phyloP scores from a whole-genome alignment of 305 asterid genomes.

The Nicotiana rustica region DNA sequence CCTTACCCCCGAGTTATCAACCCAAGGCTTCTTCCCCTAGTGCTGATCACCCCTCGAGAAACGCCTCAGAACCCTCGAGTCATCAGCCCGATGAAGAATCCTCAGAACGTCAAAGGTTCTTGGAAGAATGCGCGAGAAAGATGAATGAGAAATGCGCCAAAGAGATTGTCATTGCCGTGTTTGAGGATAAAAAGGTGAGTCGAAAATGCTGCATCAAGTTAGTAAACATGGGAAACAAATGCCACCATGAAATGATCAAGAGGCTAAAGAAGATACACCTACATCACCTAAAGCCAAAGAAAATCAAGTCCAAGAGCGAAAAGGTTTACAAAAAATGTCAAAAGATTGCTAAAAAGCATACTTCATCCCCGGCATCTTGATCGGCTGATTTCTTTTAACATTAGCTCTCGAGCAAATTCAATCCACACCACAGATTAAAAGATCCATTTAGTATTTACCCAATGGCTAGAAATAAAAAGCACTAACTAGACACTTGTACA shows the following conservation, averaged over 20 bases:
- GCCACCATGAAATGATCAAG: background rate
- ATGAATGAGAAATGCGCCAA: background rate
- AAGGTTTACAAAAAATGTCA: background rate
- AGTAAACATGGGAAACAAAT: background rate
- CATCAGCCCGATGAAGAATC: background rate
- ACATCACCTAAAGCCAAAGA: background rate
- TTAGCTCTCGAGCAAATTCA: too few species aligned
- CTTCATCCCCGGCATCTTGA: background rate
- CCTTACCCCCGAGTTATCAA: background rate
- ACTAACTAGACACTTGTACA: background rate
- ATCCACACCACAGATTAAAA: background rate
- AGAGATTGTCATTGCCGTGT: background rate
- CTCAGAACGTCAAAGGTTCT: background rate
- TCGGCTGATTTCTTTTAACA: background rate
- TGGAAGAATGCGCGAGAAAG: background rate
- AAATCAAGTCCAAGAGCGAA: background rate
- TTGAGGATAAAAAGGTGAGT: background rate
- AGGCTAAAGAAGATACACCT: background rate
- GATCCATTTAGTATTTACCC: background rate
- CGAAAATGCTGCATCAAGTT: background rate
- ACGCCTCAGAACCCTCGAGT: background rate
- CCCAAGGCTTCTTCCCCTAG: background rate
- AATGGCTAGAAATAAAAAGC: background rate
- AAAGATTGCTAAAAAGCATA: background rate
- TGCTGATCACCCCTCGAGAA: background rate